A percentile compares a stretch with the other conserved stretches of the same genome.
These are phyloP conservation scores for Aspergillus eucalypticola DNA, from an alignment of 2,329 filamentous ascomycete genomes.

Conservation along the genomic window DNA sequence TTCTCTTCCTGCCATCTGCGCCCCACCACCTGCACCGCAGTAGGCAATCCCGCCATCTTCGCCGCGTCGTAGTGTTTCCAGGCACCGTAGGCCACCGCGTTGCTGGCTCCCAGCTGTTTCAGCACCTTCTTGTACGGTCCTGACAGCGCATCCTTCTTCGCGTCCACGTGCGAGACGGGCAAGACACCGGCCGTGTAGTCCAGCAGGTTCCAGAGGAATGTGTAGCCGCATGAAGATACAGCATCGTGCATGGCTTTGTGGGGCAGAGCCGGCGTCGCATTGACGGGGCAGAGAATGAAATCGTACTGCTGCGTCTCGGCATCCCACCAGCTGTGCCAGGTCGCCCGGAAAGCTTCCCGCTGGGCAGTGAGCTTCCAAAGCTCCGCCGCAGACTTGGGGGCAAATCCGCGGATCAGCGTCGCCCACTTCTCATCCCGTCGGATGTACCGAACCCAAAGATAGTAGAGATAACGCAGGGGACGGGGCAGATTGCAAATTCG, in stretches of 20 bases:
- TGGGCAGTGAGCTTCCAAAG: conserved; percentile 79
- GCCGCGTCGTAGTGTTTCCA: conserved; percentile 82
- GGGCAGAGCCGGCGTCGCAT: conserved; percentile 85
- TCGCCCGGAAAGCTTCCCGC: conserved; percentile 74
- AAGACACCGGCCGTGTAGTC: conserved; percentile 84
- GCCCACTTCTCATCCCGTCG: conserved; percentile 76
- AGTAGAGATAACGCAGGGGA: conserved; percentile 80
- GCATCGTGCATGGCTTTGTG: conserved; percentile 85
- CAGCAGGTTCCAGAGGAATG: conserved; percentile 89
- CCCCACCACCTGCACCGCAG: conserved; percentile 82
- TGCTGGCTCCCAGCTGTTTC: conserved; percentile 54
- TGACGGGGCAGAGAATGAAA: conserved; percentile 78
- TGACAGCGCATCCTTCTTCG: conserved; percentile 64
- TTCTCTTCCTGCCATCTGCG: conserved; percentile 82
- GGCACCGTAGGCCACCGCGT: conserved; percentile 77
- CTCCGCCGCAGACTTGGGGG: conserved; percentile 71
- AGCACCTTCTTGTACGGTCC: conserved; percentile 48
- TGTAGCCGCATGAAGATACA: conserved; percentile 85
- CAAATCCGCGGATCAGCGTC: conserved; percentile 70
- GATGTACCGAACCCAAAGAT: conserved; percentile 84
- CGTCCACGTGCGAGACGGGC: conserved; percentile 81
- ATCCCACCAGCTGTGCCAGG: conserved; percentile 87
- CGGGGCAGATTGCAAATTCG: conserved; percentile 72
- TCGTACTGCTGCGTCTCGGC: conserved; percentile 68
- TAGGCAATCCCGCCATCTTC: conserved; percentile 84